A percentile compares a stretch with the other conserved stretches of the same genome.
These are phyloP conservation scores for Effrenium voratum DNA, from an alignment of 73 alveolate genomes.

Conservation along the genomic window DNA sequence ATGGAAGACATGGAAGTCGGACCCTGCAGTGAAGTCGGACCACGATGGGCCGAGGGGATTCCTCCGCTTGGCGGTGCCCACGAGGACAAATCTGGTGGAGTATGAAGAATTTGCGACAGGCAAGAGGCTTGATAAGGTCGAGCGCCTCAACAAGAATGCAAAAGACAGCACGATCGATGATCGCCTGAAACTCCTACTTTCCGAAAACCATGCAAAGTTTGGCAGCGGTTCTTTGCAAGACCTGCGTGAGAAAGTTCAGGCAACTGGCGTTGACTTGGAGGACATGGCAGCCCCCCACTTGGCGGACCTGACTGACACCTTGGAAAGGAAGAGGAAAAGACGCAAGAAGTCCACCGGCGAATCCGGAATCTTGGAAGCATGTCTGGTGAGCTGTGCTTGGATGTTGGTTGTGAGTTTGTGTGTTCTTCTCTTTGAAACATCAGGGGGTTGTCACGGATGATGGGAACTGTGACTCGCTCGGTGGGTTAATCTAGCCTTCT, in stretches of 20 bases:
- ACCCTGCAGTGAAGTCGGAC: background rate
- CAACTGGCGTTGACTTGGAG: background rate
- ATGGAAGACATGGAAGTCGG: background rate
- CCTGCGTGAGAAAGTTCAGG: background rate
- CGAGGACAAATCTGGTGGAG: background rate
- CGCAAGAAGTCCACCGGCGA: background rate
- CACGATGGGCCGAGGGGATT: background rate
- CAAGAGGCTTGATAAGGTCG: background rate
- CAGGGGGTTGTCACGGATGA: too few relatives aligned
- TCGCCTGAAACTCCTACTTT: background rate
- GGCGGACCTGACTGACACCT: background rate
- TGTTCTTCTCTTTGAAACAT: too few relatives aligned
- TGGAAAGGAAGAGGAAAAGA: background rate
- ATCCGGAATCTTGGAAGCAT: too few relatives aligned
- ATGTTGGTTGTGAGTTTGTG: too few relatives aligned
- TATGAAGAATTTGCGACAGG: background rate
- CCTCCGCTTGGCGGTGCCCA: background rate
- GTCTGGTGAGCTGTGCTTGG: background rate
- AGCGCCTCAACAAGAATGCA: background rate
- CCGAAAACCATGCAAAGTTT: background rate
- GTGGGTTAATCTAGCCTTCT: too few relatives aligned
- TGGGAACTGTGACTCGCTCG: too few relatives aligned
- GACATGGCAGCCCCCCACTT: background rate
- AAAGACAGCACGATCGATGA: background rate
- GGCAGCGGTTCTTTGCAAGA: background rate